A percentile compares a stretch with the other conserved stretches of the same genome.
Conservation (phyloP, 2,329 filamentous ascomycete species). For the Xylaria sp. region DNA sequence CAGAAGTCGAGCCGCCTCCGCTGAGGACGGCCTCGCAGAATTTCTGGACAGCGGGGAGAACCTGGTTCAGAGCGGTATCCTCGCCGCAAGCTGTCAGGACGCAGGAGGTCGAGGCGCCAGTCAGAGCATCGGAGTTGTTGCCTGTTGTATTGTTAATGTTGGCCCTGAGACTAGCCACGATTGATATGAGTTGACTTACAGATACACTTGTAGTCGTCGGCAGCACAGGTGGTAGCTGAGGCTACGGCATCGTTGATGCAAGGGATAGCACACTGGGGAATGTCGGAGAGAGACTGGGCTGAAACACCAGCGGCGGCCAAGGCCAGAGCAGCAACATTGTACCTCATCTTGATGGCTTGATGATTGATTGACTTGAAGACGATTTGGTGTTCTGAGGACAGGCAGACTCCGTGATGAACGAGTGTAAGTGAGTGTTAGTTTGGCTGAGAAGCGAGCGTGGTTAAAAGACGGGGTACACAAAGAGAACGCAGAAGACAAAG, state of each 20-base stretch:
- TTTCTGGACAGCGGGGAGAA: conserved; percentile 41
- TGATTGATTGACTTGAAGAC: conserved; percentile 4
- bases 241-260: conserved; percentile 41
- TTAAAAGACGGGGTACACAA: conserved; percentile 19
- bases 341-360: conserved; percentile 44
- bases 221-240: conserved; percentile 37
- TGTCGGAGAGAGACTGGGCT: conserved; percentile 42
- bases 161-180: background rate
- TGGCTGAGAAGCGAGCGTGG: conserved; percentile 28
- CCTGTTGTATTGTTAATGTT: conserved; percentile 28
- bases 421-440: conserved; percentile 22
- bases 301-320: conserved; percentile 39
- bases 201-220: conserved; percentile 44
- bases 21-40: conserved; percentile 42
- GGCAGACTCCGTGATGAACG: conserved; percentile 14
- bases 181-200: conserved; percentile 37
- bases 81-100: conserved; percentile 42
- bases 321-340: conserved; percentile 39
- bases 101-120: conserved; percentile 39
- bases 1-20: conserved; percentile 24
- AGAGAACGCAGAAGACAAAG: conserved; percentile 6
- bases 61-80: conserved; percentile 36
- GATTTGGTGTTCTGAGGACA: conserved; percentile 16
- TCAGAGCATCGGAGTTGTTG: conserved; percentile 36
- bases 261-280: conserved; percentile 42